Evolutionary conservation across 148 eudicot species (phyloP).

Genomic region (Chenopodium album): DNA sequence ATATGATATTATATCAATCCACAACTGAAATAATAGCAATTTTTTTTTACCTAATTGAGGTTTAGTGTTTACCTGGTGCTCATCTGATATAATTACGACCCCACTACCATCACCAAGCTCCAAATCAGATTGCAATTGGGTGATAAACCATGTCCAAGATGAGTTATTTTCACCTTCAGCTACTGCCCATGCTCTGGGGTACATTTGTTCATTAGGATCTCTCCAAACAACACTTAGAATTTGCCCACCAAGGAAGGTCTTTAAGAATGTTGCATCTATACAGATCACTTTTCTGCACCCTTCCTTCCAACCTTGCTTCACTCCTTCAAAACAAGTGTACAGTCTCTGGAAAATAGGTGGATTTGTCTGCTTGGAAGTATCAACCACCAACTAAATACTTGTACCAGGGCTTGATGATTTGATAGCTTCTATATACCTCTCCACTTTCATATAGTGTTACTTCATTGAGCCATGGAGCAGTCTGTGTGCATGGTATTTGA

Average conservation of each 20-base stretch:
- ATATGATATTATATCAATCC: no score
- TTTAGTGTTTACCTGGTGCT: background rate
- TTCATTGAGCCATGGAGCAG: background rate
- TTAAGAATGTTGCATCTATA: background rate
- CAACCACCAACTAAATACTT: background rate
- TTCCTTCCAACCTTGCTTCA: background rate
- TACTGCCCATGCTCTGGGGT: background rate
- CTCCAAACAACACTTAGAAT: background rate
- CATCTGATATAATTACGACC: background rate
- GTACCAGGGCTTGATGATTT: background rate
- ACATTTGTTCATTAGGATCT: slow-evolving; percentile 13
- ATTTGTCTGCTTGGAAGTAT: no score
- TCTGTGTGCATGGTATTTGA: background rate
- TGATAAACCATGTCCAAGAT: slow-evolving; percentile 2
- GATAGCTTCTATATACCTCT: background rate
- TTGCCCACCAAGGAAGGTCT: background rate
- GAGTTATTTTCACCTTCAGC: slow-evolving; percentile 1
- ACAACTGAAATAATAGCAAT: no score
- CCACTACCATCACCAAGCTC: background rate
- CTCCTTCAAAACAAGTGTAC: background rate
- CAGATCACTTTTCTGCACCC: background rate
- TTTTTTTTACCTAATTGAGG: no score
- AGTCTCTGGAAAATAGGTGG: background rate
- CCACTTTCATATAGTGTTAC: background rate
- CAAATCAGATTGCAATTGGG: no score